Evolutionary conservation across 2,329 filamentous ascomycete genomes (phyloP).

Genomic region (Aspergillus sp.): DNA sequence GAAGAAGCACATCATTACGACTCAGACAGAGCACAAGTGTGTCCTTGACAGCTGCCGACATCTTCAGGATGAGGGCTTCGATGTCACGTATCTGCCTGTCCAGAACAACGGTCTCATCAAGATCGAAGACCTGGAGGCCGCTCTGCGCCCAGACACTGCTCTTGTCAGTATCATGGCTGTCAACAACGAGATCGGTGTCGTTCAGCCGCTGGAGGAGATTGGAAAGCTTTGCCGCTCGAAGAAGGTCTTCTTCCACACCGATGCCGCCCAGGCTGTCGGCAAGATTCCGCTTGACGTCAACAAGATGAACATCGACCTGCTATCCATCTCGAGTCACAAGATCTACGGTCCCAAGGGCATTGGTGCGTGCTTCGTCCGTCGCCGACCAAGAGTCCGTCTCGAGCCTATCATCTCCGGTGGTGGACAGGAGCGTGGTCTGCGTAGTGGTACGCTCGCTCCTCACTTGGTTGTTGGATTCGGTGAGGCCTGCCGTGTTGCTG

Average conservation of each 20-base stretch:
- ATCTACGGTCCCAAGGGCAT: constrained; percentile 98
- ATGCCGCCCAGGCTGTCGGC: constrained; percentile 94
- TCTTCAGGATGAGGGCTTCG: constrained; percentile 93
- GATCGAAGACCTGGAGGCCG: constrained; percentile 79
- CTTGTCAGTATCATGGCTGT: constrained; percentile 98
- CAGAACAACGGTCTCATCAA: constrained; percentile 81
- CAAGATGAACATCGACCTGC: constrained; percentile 95
- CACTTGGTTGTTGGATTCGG: constrained; percentile 89
- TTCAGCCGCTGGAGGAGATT: constrained; percentile 92
- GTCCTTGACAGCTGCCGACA: constrained; percentile 96
- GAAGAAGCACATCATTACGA: constrained; percentile 98
- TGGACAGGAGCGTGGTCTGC: constrained; percentile 90
- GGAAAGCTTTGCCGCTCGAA: constrained; percentile 85
- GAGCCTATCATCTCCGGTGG: constrained; percentile 96
- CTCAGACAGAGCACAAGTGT: constrained; percentile 98
- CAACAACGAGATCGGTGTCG: constrained; percentile 99
- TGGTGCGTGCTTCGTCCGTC: constrained; percentile 91
- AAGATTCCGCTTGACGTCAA: constrained; percentile 98
- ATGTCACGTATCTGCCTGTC: constrained; percentile 95
- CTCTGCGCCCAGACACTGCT: constrained; percentile 86
- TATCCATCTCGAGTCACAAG: constrained; percentile 99
- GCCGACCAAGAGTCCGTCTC: constrained; percentile 86
- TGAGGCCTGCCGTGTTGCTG: constrained; percentile 89
- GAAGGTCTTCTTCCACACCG: constrained; percentile 98
- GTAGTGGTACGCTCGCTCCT: constrained; percentile 91